These are phyloP conservation scores for Venturia asperata DNA, from an alignment of 2,329 filamentous ascomycete genomes.

Conservation along the genomic window DNA sequence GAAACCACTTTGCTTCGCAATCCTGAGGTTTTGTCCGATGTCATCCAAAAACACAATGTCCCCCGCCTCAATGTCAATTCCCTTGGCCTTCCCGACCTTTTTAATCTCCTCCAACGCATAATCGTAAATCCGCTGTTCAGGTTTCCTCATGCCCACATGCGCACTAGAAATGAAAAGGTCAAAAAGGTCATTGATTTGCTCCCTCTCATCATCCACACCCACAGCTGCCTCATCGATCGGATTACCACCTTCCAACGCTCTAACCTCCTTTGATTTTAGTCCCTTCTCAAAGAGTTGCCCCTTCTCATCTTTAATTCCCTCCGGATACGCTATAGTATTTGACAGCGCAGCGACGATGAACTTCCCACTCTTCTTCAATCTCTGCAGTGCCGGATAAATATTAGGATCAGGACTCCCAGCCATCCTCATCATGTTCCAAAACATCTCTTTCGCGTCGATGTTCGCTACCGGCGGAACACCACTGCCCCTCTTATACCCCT, in stretches of 20 bases:
- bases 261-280: constrained; percentile 28
- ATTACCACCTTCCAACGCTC: constrained; percentile 24
- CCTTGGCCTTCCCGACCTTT: constrained; percentile 44
- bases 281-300: constrained; percentile 35
- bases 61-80: constrained; percentile 47
- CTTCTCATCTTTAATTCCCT: constrained; percentile 59
- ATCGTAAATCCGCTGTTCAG: constrained; percentile 73
- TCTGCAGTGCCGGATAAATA: constrained; percentile 76
- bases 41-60: constrained; percentile 88
- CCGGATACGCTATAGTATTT: constrained; percentile 84
- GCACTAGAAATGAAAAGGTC: constrained; percentile 84
- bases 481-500: constrained; percentile 15
- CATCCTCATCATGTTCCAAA: constrained; percentile 82
- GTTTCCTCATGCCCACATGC: constrained; percentile 81
- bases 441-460: constrained; percentile 71
- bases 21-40: constrained; percentile 88
- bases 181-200: constrained; percentile 61
- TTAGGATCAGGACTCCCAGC: constrained; percentile 69
- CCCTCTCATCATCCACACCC: constrained; percentile 12
- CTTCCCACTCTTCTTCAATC: constrained; percentile 47
- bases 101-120: constrained; percentile 62
- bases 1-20: constrained; percentile 66
- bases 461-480: constrained; percentile 57
- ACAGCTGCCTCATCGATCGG: neutral
- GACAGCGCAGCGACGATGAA: constrained; percentile 76